These are phyloP conservation scores for Artemisia annua DNA, from an alignment of 129 eudicot species.

Conservation along the genomic window DNA sequence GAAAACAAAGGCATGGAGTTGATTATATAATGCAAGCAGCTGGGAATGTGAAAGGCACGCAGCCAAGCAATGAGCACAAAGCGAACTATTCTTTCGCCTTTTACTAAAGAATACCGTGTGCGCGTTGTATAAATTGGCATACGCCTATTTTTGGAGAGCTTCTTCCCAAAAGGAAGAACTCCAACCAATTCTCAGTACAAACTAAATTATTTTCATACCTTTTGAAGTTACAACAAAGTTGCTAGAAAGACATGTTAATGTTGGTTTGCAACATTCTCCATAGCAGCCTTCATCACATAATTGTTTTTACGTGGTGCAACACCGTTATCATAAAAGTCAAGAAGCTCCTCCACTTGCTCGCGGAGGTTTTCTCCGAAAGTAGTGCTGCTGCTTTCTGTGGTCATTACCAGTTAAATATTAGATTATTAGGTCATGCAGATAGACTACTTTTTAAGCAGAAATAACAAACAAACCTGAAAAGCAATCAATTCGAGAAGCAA, in stretches of 20 bases:
- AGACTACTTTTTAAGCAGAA: background rate
- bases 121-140: conserved; percentile 20
- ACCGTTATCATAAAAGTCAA: conserved; percentile 85
- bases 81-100: conserved; percentile 94
- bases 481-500: conserved; percentile 90
- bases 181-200: too few relatives aligned
- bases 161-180: too few relatives aligned
- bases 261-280: conserved; percentile 51
- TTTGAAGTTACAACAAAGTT: too few relatives aligned
- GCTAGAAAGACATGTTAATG: too few relatives aligned
- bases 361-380: conserved; percentile 86
- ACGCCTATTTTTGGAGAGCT: conserved; percentile 4
- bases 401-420: conserved; percentile 1
- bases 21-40: too few relatives aligned
- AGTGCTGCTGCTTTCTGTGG: conserved; percentile 62
- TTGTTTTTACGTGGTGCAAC: conserved; percentile 96
- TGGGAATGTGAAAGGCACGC: background rate
- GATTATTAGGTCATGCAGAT: too few relatives aligned
- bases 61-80: conserved; percentile 50
- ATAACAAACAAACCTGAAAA: conserved; percentile 51
- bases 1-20: too few relatives aligned
- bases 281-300: conserved; percentile 83
- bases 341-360: conserved; percentile 91
- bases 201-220: too few relatives aligned
- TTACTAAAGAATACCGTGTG: conserved; percentile 96